These are phyloP conservation scores for Teratosphaeria zuluensis DNA, from an alignment of 2,329 filamentous ascomycete species.

Conservation along the genomic window DNA sequence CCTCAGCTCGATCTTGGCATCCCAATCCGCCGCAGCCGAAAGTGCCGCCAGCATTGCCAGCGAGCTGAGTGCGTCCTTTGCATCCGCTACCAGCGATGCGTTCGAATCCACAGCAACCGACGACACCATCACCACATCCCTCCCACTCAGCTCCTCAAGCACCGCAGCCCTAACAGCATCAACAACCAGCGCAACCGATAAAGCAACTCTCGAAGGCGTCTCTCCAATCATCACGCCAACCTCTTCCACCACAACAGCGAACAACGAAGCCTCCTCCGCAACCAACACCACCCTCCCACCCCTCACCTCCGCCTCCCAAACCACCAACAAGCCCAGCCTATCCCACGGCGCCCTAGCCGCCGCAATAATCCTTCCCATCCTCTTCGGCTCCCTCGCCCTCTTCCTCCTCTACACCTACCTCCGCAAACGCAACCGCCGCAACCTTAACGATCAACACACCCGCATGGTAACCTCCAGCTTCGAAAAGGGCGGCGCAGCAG, in stretches of 20 bases:
- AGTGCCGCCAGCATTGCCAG: neutral
- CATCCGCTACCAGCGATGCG: neutral
- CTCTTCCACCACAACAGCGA: neutral
- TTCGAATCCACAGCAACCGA: neutral
- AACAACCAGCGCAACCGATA: neutral
- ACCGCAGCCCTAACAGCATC: neutral
- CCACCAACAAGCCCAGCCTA: slow-evolving; percentile 2
- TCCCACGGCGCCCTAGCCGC: slow-evolving; percentile 14
- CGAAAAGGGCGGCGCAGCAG: neutral
- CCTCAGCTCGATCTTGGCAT: neutral
- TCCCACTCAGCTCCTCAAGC: neutral
- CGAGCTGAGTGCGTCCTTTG: neutral
- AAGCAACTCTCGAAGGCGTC: neutral
- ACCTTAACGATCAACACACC: neutral
- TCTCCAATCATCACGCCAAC: neutral
- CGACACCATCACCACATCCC: neutral
- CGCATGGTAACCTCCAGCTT: neutral
- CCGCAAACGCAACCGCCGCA: slow-evolving; percentile 8
- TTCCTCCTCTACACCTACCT: slow-evolving; percentile 10
- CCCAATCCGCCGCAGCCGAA: neutral
- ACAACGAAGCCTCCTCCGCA: neutral
- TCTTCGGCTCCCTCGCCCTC: slow-evolving; percentile 7
- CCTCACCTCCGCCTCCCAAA: neutral
- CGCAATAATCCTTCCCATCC: slow-evolving; percentile 14
- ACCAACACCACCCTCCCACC: neutral